A percentile compares a stretch with the other conserved stretches of the same genome.
Conservation (phyloP, 352 stramenopile species). For the Phytophthora ramorum region DNA sequence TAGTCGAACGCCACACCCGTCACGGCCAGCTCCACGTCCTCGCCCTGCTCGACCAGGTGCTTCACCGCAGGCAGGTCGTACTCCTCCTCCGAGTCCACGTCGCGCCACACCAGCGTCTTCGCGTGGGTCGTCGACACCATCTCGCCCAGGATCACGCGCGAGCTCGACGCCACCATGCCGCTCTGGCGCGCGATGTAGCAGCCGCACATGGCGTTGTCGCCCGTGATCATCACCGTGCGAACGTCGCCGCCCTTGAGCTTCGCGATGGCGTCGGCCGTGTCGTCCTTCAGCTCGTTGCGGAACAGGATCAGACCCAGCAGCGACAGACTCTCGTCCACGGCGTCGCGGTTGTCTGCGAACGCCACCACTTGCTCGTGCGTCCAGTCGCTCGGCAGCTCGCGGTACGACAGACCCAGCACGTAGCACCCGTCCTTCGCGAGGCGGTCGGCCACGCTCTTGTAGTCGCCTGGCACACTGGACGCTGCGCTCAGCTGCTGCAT, state of each 20-base stretch:
- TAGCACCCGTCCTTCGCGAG: constrained; percentile 72
- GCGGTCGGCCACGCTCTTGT: constrained; percentile 39
- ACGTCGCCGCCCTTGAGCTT: constrained; percentile 72
- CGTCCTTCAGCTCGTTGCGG: constrained; percentile 81
- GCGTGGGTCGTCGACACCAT: not conserved
- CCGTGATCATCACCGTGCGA: constrained; percentile 81
- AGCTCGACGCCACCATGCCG: constrained; percentile 42
- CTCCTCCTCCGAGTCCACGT: too few species aligned
- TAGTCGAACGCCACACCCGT: constrained; percentile 46
- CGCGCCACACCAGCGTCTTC: too few species aligned
- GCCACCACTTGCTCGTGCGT: too few species aligned
- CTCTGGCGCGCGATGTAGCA: constrained; percentile 56
- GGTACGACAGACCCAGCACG: too few species aligned
- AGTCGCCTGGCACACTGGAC: constrained; percentile 62
- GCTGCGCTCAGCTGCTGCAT: constrained; percentile 60
- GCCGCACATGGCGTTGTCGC: constrained; percentile 70
- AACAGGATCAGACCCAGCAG: constrained; percentile 85
- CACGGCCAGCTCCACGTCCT: constrained; percentile 49
- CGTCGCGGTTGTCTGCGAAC: too few species aligned
- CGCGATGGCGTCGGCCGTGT: constrained; percentile 64
- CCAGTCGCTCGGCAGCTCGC: too few species aligned
- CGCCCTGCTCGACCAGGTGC: constrained; percentile 11
- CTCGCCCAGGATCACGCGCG: constrained; percentile 53
- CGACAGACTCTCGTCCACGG: too few species aligned
- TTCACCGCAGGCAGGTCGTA: too few species aligned